phyloP scores from a whole-genome alignment of 2,329 filamentous ascomycete genomes.

The Calcarisporium arbuscula region DNA sequence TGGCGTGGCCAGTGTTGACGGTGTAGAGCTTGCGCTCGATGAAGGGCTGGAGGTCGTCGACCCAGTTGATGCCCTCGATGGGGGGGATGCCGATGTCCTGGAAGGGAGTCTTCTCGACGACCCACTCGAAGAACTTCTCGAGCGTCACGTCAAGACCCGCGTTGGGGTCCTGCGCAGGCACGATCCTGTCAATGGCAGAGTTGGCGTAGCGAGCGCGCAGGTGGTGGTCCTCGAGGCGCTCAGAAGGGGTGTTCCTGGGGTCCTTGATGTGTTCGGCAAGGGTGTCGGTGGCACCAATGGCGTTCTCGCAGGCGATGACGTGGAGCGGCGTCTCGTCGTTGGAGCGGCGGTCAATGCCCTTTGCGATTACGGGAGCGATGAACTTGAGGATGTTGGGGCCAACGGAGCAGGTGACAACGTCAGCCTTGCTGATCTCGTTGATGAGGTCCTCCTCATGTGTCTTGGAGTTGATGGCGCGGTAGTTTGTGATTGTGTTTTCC shows the following conservation, averaged over 20 bases:
- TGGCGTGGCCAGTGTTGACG: constrained; percentile 96
- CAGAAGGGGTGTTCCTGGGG: constrained; percentile 61
- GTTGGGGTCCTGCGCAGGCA: constrained; percentile 77
- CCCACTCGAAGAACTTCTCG: constrained; percentile 99
- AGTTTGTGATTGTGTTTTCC: constrained; percentile 83
- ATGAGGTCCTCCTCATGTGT: constrained; percentile 75
- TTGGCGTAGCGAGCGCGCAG: constrained; percentile 86
- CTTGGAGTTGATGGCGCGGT: constrained; percentile 94
- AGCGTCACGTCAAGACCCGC: constrained; percentile 87
- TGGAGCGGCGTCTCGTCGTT: constrained; percentile 60
- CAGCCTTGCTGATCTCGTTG: constrained; percentile 78
- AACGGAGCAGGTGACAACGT: constrained; percentile 93
- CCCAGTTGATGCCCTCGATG: constrained; percentile 89
- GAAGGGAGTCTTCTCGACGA: constrained; percentile 85
- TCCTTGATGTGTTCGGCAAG: constrained; percentile 76
- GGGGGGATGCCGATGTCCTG: constrained; percentile 56
- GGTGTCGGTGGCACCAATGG: constrained; percentile 87
- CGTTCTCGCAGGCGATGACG: constrained; percentile 97
- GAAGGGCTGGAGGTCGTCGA: constrained; percentile 84
- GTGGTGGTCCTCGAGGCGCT: constrained; percentile 61
- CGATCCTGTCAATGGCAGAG: constrained; percentile 96
- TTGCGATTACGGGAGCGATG: constrained; percentile 91
- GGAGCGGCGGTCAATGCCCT: constrained; percentile 79
- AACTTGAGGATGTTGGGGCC: constrained; percentile 95
- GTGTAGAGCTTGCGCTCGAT: constrained; percentile 99